phyloP scores from a whole-genome alignment of 108 stramenopile species.

The Stephanodiscus minutulus region DNA sequence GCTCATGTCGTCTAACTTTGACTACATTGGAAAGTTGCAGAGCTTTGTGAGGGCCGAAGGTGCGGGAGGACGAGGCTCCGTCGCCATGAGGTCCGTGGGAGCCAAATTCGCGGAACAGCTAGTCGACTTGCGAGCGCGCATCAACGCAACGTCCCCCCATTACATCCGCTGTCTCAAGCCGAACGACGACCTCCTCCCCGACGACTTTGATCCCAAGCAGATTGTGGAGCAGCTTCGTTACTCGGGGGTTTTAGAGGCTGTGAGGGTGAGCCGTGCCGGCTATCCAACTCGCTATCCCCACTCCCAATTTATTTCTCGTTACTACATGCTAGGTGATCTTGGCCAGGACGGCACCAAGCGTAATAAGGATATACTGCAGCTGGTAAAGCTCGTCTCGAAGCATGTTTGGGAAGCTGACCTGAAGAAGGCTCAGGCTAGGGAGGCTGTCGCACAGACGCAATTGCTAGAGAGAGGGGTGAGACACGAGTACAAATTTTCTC shows the following conservation, averaged over 20 bases:
- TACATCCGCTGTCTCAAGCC: constrained; percentile 94
- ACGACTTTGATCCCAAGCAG: constrained; percentile 79
- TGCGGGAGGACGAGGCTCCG: constrained; percentile 61
- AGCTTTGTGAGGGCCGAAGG: constrained; percentile 59
- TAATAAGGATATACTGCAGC: constrained; percentile 36
- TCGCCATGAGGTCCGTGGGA: constrained; percentile 67
- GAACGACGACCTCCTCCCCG: constrained; percentile 74
- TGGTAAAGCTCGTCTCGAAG: constrained; percentile 37
- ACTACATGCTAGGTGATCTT: constrained; percentile 51
- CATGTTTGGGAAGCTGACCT: constrained; percentile 47
- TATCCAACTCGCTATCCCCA: constrained; percentile 46
- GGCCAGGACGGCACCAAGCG: constrained; percentile 39
- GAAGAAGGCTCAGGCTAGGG: constrained; percentile 32
- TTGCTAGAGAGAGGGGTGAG: neutral
- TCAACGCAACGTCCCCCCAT: constrained; percentile 74
- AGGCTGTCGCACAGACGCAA: constrained; percentile 7
- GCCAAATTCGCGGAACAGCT: constrained; percentile 86
- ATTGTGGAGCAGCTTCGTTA: constrained; percentile 94
- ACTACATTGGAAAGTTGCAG: constrained; percentile 56
- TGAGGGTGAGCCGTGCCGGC: constrained; percentile 51
- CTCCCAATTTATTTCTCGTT: constrained; percentile 38
- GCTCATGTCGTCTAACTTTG: constrained; percentile 62
- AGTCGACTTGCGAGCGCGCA: constrained; percentile 63
- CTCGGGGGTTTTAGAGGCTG: constrained; percentile 95
- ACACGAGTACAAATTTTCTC: neutral